Evolutionary conservation across 345 rosid species (phyloP).

Genomic region (Sisymbrium irio): DNA sequence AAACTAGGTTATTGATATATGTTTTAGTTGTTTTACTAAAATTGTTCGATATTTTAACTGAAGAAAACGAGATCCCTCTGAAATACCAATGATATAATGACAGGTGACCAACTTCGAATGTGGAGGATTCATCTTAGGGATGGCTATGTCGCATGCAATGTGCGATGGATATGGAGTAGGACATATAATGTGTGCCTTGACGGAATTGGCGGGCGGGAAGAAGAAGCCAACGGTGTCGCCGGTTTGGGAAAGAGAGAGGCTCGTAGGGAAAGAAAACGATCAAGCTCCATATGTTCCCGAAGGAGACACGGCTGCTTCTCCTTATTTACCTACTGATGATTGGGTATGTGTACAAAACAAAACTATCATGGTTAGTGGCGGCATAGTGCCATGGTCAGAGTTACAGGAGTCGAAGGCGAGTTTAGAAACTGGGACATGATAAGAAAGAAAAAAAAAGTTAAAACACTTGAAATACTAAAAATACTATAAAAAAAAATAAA

Average conservation of each 20-base stretch:
- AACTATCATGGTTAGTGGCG: too few relatives aligned
- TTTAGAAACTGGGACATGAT: too few relatives aligned
- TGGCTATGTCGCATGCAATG: slow-evolving; percentile 47
- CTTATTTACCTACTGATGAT: slow-evolving; percentile 29
- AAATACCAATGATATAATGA: background rate
- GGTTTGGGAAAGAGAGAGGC: slow-evolving; percentile 45
- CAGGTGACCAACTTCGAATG: slow-evolving; percentile 51
- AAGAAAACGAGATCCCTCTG: background rate
- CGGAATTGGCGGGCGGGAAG: slow-evolving; percentile 41
- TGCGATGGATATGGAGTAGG: slow-evolving; percentile 56
- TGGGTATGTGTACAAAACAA: slow-evolving; percentile 15
- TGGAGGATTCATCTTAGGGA: slow-evolving; percentile 55
- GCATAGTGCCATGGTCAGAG: too few relatives aligned
- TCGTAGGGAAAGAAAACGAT: slow-evolving; percentile 14
- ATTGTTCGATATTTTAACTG: background rate
- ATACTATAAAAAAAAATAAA: too few relatives aligned
- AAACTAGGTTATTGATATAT: too few relatives aligned
- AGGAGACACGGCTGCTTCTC: slow-evolving; percentile 30
- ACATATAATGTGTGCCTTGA: slow-evolving; percentile 40
- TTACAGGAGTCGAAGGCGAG: too few relatives aligned
- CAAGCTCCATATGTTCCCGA: background rate
- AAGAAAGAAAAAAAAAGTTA: too few relatives aligned
- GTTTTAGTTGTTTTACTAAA: too few relatives aligned
- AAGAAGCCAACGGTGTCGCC: slow-evolving; percentile 35
- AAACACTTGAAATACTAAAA: too few relatives aligned